These are phyloP conservation scores for Mortierella sp. DNA, from an alignment of 371 early-diverging fungal genomes.

Conservation along the genomic window DNA sequence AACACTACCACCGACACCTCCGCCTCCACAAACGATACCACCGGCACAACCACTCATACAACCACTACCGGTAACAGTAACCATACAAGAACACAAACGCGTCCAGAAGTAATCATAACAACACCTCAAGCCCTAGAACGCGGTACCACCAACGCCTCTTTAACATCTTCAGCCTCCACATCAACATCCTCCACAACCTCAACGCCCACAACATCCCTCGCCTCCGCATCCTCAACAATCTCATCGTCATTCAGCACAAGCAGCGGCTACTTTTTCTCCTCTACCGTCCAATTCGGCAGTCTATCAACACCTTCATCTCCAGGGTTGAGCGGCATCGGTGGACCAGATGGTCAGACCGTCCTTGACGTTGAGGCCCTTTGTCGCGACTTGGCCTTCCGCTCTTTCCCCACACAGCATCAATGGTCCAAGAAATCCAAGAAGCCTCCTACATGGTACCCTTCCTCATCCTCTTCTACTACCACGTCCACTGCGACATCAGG, in stretches of 20 bases:
- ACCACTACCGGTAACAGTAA: background rate
- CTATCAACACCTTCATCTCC: constrained; percentile 28
- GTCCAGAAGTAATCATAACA: background rate
- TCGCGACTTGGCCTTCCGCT: constrained; percentile 47
- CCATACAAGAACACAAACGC: background rate
- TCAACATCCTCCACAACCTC: constrained; percentile 6
- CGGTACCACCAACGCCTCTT: no score
- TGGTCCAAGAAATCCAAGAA: constrained; percentile 28
- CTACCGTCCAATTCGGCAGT: constrained; percentile 9
- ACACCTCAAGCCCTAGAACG: background rate
- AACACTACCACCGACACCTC: background rate
- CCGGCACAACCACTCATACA: background rate
- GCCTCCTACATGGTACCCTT: background rate
- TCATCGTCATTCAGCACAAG: background rate
- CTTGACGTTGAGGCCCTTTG: constrained; percentile 47
- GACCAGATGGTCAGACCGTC: constrained; percentile 30
- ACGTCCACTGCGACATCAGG: background rate
- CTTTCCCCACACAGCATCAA: constrained; percentile 50
- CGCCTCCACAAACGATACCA: background rate
- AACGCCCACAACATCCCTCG: constrained; percentile 6
- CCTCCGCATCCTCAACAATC: constrained; percentile 3
- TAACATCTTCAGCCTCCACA: background rate
- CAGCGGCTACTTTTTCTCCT: constrained; percentile 7
- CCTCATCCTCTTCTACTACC: background rate
- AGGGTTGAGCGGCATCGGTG: constrained; percentile 25